Evolutionary conservation across 2,329 filamentous ascomycete species (phyloP), one percentile per base, ranked within the genome.

Genomic region (Aspergillus viridinutans): DNA sequence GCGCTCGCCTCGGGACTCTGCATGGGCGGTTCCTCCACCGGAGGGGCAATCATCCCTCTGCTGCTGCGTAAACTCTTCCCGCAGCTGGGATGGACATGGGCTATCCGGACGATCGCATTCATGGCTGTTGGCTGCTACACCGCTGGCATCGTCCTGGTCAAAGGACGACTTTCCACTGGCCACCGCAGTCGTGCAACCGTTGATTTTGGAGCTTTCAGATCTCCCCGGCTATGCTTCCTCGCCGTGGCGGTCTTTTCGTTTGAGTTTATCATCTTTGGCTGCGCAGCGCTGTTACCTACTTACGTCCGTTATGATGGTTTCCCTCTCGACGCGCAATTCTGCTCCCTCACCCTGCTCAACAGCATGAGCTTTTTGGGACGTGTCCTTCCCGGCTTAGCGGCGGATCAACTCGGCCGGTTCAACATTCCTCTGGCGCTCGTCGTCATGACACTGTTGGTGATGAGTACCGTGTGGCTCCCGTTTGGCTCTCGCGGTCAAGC

Each of bases 191-290:
- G 66, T 63, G 66, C 67, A 0, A 70, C 68, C 4, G 61, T 80
- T 26, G 78, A 78, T 49, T 66, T 80, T 26, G 57, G 61, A 0
- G 74, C 78, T 0, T 80, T 81, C 55, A 66, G 63, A 2, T 75
- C 75, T 3, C 68, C 71, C 2, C 71, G 77, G 0, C 76, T 81
- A 26, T 72, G 67, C 1, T 75, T 80, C 35, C 66, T 80, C 3
- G 73, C 76, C 0, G 62, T 72, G 4, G 73, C 73, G 0, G 70
- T 80, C 8, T 79, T 81, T 56, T 69, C 74, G 1, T 74, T 81
- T 21, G 80, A 82, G 49, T 78, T 81, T 50, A 76, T 77, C 40
- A 72, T 81, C 14, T 81, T 81, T 45, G 78, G 78, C 12, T 73
- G 76, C n/a, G 73, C 76, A 0, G 76, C 76, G 1, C 70, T 81